These are phyloP conservation scores for Talaromyces sp. DNA, from an alignment of 2,329 filamentous ascomycete genomes.

Conservation along the genomic window DNA sequence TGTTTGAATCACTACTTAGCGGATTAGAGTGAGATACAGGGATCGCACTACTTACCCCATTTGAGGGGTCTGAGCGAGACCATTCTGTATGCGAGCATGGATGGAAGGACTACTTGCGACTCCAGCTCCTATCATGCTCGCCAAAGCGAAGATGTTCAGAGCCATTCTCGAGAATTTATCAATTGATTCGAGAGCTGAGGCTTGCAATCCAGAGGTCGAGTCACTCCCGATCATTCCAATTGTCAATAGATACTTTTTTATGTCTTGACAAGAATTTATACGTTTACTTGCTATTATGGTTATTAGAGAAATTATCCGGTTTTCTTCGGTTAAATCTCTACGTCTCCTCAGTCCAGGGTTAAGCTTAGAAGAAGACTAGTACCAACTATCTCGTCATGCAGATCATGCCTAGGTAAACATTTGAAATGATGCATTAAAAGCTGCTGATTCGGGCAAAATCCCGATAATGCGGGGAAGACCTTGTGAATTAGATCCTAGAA, in stretches of 20 bases:
- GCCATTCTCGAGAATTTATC: too few relatives aligned
- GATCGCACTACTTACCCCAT: constrained; percentile 28
- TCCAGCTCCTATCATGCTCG: not conserved
- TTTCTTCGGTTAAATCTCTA: not conserved
- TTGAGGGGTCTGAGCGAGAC: constrained; percentile 30
- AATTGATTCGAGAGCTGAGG: too few relatives aligned
- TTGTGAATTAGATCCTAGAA: not conserved
- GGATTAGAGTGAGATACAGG: not conserved
- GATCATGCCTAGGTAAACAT: not conserved
- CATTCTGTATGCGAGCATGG: constrained; percentile 23
- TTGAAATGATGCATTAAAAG: too few relatives aligned
- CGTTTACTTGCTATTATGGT: too few relatives aligned
- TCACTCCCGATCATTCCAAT: too few relatives aligned
- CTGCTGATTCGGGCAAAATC: too few relatives aligned
- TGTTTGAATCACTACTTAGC: constrained; percentile 10
- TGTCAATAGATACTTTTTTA: too few relatives aligned
- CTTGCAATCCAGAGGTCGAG: too few relatives aligned
- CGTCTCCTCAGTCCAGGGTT: not conserved
- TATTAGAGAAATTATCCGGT: not conserved
- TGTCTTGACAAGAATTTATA: too few relatives aligned
- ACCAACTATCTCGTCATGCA: not conserved
- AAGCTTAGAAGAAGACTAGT: too few relatives aligned
- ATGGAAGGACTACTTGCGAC: not conserved
- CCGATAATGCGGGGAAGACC: not conserved
- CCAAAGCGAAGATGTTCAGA: not conserved